A percentile compares a stretch with the other conserved stretches of the same genome.
These are phyloP conservation scores for Pseudogymnoascus sp. DNA, from an alignment of 2,329 filamentous ascomycete species.

Conservation along the genomic window DNA sequence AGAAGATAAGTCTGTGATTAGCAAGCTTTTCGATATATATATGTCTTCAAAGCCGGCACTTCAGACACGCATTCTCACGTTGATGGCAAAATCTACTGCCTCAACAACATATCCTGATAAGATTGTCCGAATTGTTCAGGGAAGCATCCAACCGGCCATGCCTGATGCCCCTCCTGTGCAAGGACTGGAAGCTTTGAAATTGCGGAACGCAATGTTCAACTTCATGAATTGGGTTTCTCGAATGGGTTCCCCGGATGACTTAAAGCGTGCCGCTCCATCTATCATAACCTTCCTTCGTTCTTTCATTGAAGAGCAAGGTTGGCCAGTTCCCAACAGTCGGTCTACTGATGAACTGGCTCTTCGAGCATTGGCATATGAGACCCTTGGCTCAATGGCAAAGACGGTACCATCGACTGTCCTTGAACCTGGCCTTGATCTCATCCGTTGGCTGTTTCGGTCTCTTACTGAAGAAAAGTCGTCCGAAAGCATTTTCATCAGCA, in stretches of 20 bases:
- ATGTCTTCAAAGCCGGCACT: slow-evolving; percentile 64
- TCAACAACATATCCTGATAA: slow-evolving; percentile 62
- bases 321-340: slow-evolving; percentile 59
- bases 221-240: slow-evolving; percentile 83
- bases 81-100: slow-evolving; percentile 68
- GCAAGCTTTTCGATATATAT: slow-evolving; percentile 64
- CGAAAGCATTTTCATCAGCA: slow-evolving; percentile 70
- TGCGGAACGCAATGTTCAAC: slow-evolving; percentile 74
- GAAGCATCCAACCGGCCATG: slow-evolving; percentile 47
- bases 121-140: slow-evolving; percentile 61
- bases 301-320: slow-evolving; percentile 75
- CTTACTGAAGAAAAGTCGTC: slow-evolving; percentile 70
- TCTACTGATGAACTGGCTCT: slow-evolving; percentile 56
- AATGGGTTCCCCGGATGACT: slow-evolving; percentile 53
- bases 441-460: slow-evolving; percentile 75
- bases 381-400: slow-evolving; percentile 71
- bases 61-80: slow-evolving; percentile 65
- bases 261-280: slow-evolving; percentile 57
- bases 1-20: slow-evolving; percentile 57
- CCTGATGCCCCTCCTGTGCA: slow-evolving; percentile 27
- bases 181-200: slow-evolving; percentile 59
- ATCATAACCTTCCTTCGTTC: slow-evolving; percentile 61
- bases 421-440: slow-evolving; percentile 43
- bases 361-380: slow-evolving; percentile 79
- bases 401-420: slow-evolving; percentile 53